A percentile compares a stretch with the other conserved stretches of the same genome.
Conservation (phyloP, 2,329 filamentous ascomycete species). For the Talaromyces sp. region DNA sequence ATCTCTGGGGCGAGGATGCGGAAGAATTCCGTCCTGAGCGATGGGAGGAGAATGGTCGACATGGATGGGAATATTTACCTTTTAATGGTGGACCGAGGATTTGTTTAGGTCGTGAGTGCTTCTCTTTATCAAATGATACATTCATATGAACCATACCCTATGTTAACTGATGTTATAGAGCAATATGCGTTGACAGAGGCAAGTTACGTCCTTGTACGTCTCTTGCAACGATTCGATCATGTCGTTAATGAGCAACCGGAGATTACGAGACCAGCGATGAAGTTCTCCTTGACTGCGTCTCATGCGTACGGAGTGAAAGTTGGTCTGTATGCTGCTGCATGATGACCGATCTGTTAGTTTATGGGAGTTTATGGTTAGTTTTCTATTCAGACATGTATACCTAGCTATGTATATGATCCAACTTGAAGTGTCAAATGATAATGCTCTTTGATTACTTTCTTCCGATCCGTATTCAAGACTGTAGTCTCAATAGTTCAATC, state of each 20-base stretch:
- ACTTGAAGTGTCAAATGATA: background rate
- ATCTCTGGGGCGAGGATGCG: conserved; percentile 45
- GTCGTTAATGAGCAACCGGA: conserved; percentile 12
- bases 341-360: background rate
- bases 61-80: conserved; percentile 40
- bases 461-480: no score
- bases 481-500: no score
- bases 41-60: conserved; percentile 43
- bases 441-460: background rate
- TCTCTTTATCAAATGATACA: no score
- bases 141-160: background rate
- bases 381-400: no score
- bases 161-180: background rate
- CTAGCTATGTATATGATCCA: no score
- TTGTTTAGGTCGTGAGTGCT: conserved; percentile 21
- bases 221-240: conserved; percentile 2
- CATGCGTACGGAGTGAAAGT: conserved; percentile 6
- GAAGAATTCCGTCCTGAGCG: conserved; percentile 46
- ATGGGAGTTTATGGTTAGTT: background rate
- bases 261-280: background rate
- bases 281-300: conserved; percentile 7
- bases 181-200: conserved; percentile 11
- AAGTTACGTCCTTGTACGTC: conserved; percentile 5
- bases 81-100: conserved; percentile 27
- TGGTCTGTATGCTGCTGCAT: background rate